These are phyloP conservation scores for Phascolomyces articulosus DNA, from an alignment of 371 early-diverging fungal species.

Conservation along the genomic window DNA sequence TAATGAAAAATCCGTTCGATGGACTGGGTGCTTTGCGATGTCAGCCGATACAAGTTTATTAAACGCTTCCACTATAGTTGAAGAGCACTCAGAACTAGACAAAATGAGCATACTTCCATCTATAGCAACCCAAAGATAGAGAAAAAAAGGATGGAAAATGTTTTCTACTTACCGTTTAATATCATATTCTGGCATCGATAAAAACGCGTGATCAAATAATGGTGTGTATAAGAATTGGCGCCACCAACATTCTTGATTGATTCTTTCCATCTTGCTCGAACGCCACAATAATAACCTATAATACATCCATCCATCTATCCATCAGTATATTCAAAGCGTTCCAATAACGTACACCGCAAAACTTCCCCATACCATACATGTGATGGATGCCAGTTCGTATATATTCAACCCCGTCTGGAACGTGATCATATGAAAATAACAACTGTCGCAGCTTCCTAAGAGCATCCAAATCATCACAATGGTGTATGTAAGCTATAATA, in stretches of 20 bases:
- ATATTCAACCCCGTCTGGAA: neutral
- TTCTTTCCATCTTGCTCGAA: neutral
- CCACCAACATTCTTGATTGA: conserved; percentile 1
- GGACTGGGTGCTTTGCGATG: neutral
- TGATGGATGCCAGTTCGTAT: neutral
- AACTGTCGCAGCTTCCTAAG: neutral
- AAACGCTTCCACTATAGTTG: neutral
- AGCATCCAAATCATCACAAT: neutral
- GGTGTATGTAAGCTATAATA: conserved; percentile 1
- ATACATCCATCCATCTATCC: too few species aligned
- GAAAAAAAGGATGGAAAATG: neutral
- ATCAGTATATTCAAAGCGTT: too few species aligned
- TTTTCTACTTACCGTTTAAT: neutral
- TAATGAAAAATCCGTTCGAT: neutral
- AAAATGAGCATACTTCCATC: neutral
- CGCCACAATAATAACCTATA: neutral
- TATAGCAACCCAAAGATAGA: neutral
- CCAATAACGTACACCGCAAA: neutral
- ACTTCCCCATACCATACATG: conserved; percentile 1
- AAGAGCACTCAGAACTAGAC: neutral
- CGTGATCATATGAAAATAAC: conserved; percentile 3
- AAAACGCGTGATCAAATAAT: neutral
- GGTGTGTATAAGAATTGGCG: conserved; percentile 1
- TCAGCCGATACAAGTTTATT: neutral
- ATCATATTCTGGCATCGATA: neutral